These are phyloP conservation scores for Fonsecaea pedrosoi DNA, from an alignment of 2,329 filamentous ascomycete species.

Conservation along the genomic window DNA sequence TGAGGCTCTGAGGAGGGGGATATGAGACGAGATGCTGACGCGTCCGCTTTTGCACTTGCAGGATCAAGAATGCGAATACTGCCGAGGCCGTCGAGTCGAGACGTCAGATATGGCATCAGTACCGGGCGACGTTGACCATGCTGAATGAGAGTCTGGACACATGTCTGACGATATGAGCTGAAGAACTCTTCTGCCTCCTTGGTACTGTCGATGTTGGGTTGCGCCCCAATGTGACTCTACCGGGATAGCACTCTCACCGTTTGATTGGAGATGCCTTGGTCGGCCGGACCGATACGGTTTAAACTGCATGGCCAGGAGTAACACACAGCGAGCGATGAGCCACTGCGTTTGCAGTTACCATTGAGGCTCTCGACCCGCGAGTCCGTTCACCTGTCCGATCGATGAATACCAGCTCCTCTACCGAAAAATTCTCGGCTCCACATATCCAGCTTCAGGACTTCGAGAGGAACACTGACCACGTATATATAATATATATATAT, in stretches of 20 bases:
- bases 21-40: too few relatives aligned
- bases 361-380: neutral
- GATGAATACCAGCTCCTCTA: neutral
- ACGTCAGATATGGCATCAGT: constrained; percentile 49
- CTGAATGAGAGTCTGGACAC: constrained; percentile 57
- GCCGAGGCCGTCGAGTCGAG: constrained; percentile 43
- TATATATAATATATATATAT: too few relatives aligned
- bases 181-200: neutral
- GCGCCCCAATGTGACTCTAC: neutral
- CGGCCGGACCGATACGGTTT: neutral
- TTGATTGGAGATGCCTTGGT: neutral
- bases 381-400: neutral
- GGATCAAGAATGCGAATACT: constrained; percentile 35
- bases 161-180: constrained; percentile 45
- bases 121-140: constrained; percentile 53
- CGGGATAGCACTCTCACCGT: neutral
- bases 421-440: neutral
- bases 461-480: neutral
- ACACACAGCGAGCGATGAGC: neutral
- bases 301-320: neutral
- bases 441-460: neutral
- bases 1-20: too few relatives aligned
- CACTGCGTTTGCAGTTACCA: neutral
- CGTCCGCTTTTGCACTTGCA: constrained; percentile 7
- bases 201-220: neutral